Conservation (phyloP, 129 eudicot genomes). For the Artemisia annua region DNA sequence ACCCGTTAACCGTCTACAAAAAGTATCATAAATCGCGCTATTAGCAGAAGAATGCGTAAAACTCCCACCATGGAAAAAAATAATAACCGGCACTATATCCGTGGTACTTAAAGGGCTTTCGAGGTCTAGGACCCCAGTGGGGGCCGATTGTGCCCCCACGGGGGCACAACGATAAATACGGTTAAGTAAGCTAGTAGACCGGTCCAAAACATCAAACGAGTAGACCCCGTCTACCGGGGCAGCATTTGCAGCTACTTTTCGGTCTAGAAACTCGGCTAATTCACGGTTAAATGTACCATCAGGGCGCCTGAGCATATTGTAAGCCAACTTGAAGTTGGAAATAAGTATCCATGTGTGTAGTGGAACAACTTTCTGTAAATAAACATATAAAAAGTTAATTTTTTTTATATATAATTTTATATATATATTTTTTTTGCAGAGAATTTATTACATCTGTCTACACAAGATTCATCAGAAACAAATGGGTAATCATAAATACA, state of each 20-base stretch:
- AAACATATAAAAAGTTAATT: slow-evolving; percentile 23
- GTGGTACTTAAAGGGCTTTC: slow-evolving; percentile 74
- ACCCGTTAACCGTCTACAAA: slow-evolving; percentile 69
- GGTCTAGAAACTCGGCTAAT: slow-evolving; percentile 75
- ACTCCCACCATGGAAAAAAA: slow-evolving; percentile 91
- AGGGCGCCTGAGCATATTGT: slow-evolving; percentile 84
- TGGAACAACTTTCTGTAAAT: slow-evolving; percentile 76
- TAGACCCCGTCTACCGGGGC: slow-evolving; percentile 78
- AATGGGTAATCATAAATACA: neutral
- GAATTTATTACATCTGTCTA: slow-evolving; percentile 6
- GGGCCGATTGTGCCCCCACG: slow-evolving; percentile 39
- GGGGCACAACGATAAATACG: slow-evolving; percentile 58
- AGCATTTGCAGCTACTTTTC: slow-evolving; percentile 78
- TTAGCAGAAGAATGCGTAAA: slow-evolving; percentile 88
- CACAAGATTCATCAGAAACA: slow-evolving; percentile 16
- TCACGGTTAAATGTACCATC: slow-evolving; percentile 95
- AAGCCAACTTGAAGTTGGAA: slow-evolving; percentile 89
- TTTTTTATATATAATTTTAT: too few species aligned
- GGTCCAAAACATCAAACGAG: slow-evolving; percentile 79
- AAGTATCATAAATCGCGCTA: slow-evolving; percentile 83
- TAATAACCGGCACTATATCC: slow-evolving; percentile 72
- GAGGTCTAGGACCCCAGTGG: slow-evolving; percentile 43
- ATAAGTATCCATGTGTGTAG: slow-evolving; percentile 92
- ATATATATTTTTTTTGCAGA: neutral
- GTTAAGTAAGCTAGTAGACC: slow-evolving; percentile 62